Conservation (phyloP, 2,329 filamentous ascomycete genomes). For the Scortechinia acanthostroma region DNA sequence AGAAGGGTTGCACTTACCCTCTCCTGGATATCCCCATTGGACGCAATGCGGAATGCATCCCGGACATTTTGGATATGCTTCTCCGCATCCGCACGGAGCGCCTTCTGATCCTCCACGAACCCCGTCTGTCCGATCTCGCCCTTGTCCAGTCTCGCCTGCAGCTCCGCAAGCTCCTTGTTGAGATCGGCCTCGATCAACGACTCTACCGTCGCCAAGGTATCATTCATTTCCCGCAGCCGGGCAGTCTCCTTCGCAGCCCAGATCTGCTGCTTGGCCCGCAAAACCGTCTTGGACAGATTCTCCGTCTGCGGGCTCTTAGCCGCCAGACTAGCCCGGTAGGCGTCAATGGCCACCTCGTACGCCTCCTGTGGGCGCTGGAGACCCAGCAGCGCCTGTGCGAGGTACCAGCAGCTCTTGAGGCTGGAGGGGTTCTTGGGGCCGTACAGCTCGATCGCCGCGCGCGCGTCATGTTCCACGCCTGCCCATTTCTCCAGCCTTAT, state of each 20-base stretch:
- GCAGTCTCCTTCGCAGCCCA: conserved; percentile 48
- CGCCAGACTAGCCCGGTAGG: conserved; percentile 47
- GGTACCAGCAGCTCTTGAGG: conserved; percentile 52
- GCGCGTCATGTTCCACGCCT: conserved; percentile 49
- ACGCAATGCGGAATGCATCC: conserved; percentile 28
- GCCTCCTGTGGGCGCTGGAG: conserved; percentile 57
- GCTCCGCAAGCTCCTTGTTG: conserved; percentile 19
- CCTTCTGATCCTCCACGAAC: conserved; percentile 31
- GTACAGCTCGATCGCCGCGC: conserved; percentile 47
- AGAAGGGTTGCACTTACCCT: too few species aligned
- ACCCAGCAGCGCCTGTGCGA: conserved; percentile 51
- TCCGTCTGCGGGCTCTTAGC: conserved; percentile 39
- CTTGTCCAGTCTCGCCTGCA: conserved; percentile 20
- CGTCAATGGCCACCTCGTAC: conserved; percentile 45
- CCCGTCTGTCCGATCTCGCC: conserved; percentile 31
- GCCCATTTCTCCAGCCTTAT: conserved; percentile 50
- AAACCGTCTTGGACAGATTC: conserved; percentile 44
- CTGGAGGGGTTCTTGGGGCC: conserved; percentile 28
- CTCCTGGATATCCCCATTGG: conserved; percentile 28
- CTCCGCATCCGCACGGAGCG: conserved; percentile 22
- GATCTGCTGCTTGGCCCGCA: conserved; percentile 55
- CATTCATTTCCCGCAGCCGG: conserved; percentile 29
- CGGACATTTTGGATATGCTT: conserved; percentile 27
- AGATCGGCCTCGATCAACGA: conserved; percentile 26
- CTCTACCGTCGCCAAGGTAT: conserved; percentile 29